A percentile compares a stretch with the other conserved stretches of the same genome.
These are phyloP conservation scores for Magnolia kwangsiensis DNA, from an alignment of 164 flowering plant genomes.

Conservation along the genomic window DNA sequence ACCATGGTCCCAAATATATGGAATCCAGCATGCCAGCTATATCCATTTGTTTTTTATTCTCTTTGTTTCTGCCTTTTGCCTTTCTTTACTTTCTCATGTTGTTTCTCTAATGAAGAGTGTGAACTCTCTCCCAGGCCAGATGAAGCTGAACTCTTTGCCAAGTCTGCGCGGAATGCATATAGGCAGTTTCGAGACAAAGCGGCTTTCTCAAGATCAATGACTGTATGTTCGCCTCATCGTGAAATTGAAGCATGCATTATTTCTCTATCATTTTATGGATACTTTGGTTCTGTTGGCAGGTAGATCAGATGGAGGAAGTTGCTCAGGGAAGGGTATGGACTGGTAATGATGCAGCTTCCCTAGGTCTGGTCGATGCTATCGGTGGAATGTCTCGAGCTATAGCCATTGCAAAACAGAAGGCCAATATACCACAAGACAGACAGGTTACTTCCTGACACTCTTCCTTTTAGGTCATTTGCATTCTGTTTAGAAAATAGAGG, in stretches of 20 bases:
- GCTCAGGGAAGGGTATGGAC: constrained; percentile 99
- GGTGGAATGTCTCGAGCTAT: constrained; percentile 88
- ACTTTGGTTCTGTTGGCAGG: constrained; percentile 31
- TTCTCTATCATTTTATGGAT: constrained; percentile 1
- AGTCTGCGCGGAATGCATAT: constrained; percentile 75
- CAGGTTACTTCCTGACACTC: constrained; percentile 31
- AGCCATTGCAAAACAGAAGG: constrained; percentile 90
- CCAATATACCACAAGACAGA: constrained; percentile 68
- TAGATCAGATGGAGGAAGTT: constrained; percentile 80
- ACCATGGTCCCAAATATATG: background rate
- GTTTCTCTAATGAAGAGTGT: background rate
- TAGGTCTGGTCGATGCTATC: constrained; percentile 88
- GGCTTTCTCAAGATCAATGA: constrained; percentile 92
- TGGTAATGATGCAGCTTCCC: constrained; percentile 84
- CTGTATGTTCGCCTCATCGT: constrained; percentile 36
- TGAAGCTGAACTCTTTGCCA: constrained; percentile 88
- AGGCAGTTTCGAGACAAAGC: constrained; percentile 83
- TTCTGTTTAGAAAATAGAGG: background rate
- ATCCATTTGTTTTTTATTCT: background rate
- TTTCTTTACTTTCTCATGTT: background rate
- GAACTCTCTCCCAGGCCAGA: constrained; percentile 53
- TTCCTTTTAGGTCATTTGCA: background rate
- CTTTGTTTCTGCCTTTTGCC: background rate
- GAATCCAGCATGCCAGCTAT: background rate
- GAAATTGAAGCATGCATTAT: background rate